Conservation (phyloP, 2,329 filamentous ascomycete species). For the Septoria petroselini region DNA sequence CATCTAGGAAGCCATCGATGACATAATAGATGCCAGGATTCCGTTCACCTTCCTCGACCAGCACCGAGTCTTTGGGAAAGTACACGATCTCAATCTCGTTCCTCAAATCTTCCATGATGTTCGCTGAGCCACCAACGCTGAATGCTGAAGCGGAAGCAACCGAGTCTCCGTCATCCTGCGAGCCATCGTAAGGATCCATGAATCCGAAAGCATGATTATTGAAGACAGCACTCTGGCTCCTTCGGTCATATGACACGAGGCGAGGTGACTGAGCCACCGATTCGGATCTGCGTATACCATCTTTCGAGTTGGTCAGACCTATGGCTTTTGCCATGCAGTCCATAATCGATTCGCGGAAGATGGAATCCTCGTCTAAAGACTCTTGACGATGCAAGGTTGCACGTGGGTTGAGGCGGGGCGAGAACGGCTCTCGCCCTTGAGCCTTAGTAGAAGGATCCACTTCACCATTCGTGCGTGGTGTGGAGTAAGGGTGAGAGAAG, state of each 20-base stretch:
- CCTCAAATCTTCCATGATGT: slow-evolving; percentile 73
- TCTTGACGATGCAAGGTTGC: slow-evolving; percentile 66
- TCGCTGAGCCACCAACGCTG: slow-evolving; percentile 58
- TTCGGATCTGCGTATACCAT: slow-evolving; percentile 62
- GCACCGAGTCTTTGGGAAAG: slow-evolving; percentile 88
- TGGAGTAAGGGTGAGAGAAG: slow-evolving; percentile 50
- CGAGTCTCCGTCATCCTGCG: slow-evolving; percentile 85
- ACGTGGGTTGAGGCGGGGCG: slow-evolving; percentile 34
- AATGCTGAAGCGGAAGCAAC: slow-evolving; percentile 55
- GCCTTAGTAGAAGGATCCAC: slow-evolving; percentile 46
- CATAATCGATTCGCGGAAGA: slow-evolving; percentile 85
- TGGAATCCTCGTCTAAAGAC: slow-evolving; percentile 77
- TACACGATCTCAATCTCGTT: slow-evolving; percentile 96
- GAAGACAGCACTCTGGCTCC: slow-evolving; percentile 74
- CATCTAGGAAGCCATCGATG: slow-evolving; percentile 92
- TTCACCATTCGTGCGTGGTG: slow-evolving; percentile 35
- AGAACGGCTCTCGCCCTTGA: slow-evolving; percentile 43
- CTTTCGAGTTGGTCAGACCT: slow-evolving; percentile 69
- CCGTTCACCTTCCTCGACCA: slow-evolving; percentile 95
- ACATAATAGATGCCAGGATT: slow-evolving; percentile 97
- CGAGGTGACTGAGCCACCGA: slow-evolving; percentile 84
- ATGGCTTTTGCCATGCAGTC: slow-evolving; percentile 96
- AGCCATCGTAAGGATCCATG: slow-evolving; percentile 61
- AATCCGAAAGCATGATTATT: slow-evolving; percentile 68
- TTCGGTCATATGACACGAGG: slow-evolving; percentile 78